These are phyloP conservation scores for Alternaria atra DNA, from an alignment of 2,329 filamentous ascomycete species.

Conservation along the genomic window DNA sequence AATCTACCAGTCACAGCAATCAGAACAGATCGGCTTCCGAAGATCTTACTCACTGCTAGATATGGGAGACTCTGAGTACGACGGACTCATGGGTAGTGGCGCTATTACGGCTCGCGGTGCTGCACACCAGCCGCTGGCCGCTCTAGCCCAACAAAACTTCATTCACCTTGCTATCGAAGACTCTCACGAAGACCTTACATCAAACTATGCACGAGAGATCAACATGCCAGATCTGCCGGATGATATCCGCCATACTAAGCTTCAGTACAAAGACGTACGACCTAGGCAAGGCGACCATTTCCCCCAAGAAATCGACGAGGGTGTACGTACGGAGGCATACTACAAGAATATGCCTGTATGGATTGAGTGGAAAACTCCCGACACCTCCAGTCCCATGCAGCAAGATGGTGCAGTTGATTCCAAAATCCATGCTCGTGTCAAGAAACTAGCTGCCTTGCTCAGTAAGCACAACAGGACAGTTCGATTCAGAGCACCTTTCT, in stretches of 20 bases:
- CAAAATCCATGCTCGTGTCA: constrained; percentile 44
- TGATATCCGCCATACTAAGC: constrained; percentile 17
- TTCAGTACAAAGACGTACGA: constrained; percentile 24
- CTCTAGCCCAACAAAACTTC: constrained; percentile 49
- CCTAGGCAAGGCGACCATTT: constrained; percentile 27
- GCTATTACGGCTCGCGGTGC: constrained; percentile 16
- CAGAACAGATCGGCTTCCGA: constrained; percentile 22
- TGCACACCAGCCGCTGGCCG: constrained; percentile 34
- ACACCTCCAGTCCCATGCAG: constrained; percentile 30
- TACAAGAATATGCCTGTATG: constrained; percentile 42
- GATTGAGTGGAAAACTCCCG: constrained; percentile 51
- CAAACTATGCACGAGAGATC: constrained; percentile 37
- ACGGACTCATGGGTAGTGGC: constrained; percentile 10
- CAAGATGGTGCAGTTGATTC: constrained; percentile 29
- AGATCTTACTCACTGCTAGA: constrained; percentile 25
- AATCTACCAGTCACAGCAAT: constrained; percentile 37
- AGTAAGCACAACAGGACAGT: constrained; percentile 41
- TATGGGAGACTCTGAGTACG: constrained; percentile 32
- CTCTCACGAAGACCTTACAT: constrained; percentile 31
- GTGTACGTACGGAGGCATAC: constrained; percentile 41
- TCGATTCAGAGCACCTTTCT: constrained; percentile 47
- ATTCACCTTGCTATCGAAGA: constrained; percentile 48
- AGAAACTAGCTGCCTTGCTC: constrained; percentile 44
- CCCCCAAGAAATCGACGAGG: constrained; percentile 29
- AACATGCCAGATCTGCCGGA: constrained; percentile 29